These are phyloP conservation scores for Plasmodium gallinaceum DNA, from an alignment of 169 alveolate genomes.

Conservation along the genomic window DNA sequence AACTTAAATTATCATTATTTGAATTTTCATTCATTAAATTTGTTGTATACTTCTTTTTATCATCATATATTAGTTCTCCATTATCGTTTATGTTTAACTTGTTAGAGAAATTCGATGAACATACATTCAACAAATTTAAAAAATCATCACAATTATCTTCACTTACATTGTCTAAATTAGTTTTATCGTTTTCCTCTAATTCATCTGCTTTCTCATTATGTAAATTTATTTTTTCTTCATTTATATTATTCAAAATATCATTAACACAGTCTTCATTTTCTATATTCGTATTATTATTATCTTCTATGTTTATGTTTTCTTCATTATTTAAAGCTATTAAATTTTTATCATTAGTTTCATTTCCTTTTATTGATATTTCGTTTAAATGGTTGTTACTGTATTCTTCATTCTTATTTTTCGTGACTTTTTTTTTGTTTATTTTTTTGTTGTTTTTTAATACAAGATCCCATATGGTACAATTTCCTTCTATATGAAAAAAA, in stretches of 20 bases:
- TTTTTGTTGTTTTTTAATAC: slow-evolving; percentile 13
- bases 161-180: background rate
- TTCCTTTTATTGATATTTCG: background rate
- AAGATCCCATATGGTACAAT: slow-evolving; percentile 19
- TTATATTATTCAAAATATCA: slow-evolving; percentile 16
- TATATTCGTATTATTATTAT: background rate
- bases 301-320: background rate
- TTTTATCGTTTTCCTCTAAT: background rate
- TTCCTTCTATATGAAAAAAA: background rate
- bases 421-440: background rate
- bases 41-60: slow-evolving; percentile 28
- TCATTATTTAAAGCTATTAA: slow-evolving; percentile 8
- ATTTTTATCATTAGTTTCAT: slow-evolving; percentile 11
- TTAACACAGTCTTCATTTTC: slow-evolving; percentile 24
- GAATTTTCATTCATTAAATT: slow-evolving; percentile 27
- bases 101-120: slow-evolving; percentile 15
- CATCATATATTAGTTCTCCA: slow-evolving; percentile 64
- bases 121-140: slow-evolving; percentile 13
- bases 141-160: slow-evolving; percentile 36
- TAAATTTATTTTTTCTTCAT: slow-evolving; percentile 3
- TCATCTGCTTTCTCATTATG: background rate
- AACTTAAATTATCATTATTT: slow-evolving; percentile 18
- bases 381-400: background rate
- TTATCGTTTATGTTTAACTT: slow-evolving; percentile 52
- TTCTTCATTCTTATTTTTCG: background rate